Evolutionary conservation across 2,329 filamentous ascomycete genomes (phyloP), one percentile per base, ranked within the genome.

Genomic region (Colletotrichum agaves): DNA sequence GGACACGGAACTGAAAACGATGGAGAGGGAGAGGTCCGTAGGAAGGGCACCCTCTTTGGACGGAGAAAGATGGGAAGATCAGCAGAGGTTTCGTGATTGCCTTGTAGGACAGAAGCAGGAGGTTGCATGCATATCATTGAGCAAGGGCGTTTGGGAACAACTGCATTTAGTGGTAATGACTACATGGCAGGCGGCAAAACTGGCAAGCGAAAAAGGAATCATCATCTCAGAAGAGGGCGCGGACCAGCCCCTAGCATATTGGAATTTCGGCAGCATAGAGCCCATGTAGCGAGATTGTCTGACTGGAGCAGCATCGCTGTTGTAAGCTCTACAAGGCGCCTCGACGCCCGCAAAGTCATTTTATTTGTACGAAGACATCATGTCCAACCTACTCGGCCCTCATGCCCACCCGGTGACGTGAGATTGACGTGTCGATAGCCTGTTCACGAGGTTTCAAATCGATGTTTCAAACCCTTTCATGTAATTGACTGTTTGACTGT

Each of bases 41-140:
- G 81, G 41, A 85, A 82, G 71, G 80, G 79, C 43, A 83, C 80
- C 1, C 75, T 87, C 5, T 87, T 86, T 70, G 75, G 80, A 41
- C 78, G 78, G 61, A 81, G 80, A 61, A 77, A 73, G 68, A 79
- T 82, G 41, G 63, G 66, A 6, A 60, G 64, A 37, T 43, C 55
- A 17, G 49, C 68, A 19, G 68, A 69, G 50, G 59, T 63, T 31
- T 46, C 59, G 61, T 65, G 59, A 69, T 27, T 27, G 15, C 21
- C 27, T 37, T 27, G 19, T 31, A 37, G 39, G 15, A 37, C n/a
- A 27, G 43, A 64, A 57, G 17, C 49, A 41, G 49, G 44, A 31
- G 41, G 33, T 49, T 63, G 63, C 50, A 59, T 56, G 53, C 47
- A 69, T 58, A 66, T 44, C 58, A 63, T 63, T 62, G 33, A 62